Evolutionary conservation across 495 filamentous ascomycete species (phyloP), one percentile per base, ranked within the genome.

Genomic region (Lasiosphaeria hispida): DNA sequence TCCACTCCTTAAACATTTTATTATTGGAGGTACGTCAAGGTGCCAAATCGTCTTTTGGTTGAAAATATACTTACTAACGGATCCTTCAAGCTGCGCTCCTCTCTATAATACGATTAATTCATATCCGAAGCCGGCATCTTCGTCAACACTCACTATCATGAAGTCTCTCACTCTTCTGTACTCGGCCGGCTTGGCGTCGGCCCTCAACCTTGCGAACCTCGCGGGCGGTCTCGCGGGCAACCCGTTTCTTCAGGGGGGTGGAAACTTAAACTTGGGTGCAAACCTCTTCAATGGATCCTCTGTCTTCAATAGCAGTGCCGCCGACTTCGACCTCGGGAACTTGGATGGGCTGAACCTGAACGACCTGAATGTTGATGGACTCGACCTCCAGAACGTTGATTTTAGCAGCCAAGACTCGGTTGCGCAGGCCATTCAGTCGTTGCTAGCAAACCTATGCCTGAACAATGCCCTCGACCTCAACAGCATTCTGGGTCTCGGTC

Each of bases 351-450:
- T 66, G 35, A 57, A 65, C 42, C 52, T 72, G 0, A 41, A 43
- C 51, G 56, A 52, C 18, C 53, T 72, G 36, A 53, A 63, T 7
- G 44, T 61, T 36, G 45, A 58, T 30, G 64, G 63, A 7, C 19
- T 82, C 38, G 76, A 82, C 59, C 67, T 82, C 13, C 75, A 69
- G 39, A 68, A 71, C 13, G 64, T 82, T 49, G 77, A 79, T 47
- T 64, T 81, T 15, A 70, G 59, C 47, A 79, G 77, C 59, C 65
- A 72, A 34, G 63, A 60, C 17, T 62, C 58, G 10, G 36, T 69
- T 7, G 61, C 60, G 34, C 68, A 71, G 51, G 71, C 69, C 7
- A 69, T 69, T 30, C 53, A 66, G 42, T 63, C 69, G 11, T 58
- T 76, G 61, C 65, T 76, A 38, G 47, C 38, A 9, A 40, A 75